Base-by-base conservation (phyloP, 805 yeast genomes). In the Zygosaccharomyces bisporus region DNA sequence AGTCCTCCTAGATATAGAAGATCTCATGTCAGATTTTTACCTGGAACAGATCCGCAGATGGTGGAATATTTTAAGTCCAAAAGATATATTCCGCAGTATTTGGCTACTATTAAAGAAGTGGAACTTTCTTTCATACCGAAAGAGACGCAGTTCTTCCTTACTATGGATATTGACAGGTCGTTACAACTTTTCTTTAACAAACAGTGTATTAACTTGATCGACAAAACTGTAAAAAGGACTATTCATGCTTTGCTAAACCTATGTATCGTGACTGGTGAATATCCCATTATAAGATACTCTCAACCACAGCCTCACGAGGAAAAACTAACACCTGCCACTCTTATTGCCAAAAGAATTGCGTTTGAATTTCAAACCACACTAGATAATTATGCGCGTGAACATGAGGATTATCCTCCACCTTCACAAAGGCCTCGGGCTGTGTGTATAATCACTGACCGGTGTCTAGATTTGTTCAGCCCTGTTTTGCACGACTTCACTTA, bases 401-500 rank as follows among this genome's bases (percentile, higher is more conserved):
- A 88, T 57, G 73, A 77, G 3, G 79, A 83, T 46, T 83, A 81
- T 58, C 86, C 86, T 5, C 66, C 68, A 5, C 66, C 68, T 8
- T 68, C 71, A 9, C 72, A 71, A 25, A 76, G 86, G 53, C 86
- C 87, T 16, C 73, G 93, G 49, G 76, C 96, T 0, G 73, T 86
- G 0, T 73, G 91, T 51, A 64, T 93, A 25, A 78, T 93, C 14
- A 71, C 86, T 2, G 99, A 93, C 64, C 74, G 99, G 50, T 75
- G 95, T 1, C 61, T 89, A 60, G 99, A 95, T 62, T 69, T 84
- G 39, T 77, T 78, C 55, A 85, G 93, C 5, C 96, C 97, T 0
- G 61, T 93, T 37, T 66, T 90, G 43, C 98, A 93, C 63, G 96
- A 88, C 61, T 87, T 90, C 64, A 78, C 83, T 18, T 93, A 90